Percentiles rank a stretch among this genome's conserved stretches.
These are phyloP conservation scores for Chaetomiaceae sp. DNA, from an alignment of 2,329 filamentous ascomycete species.

Conservation along the genomic window DNA sequence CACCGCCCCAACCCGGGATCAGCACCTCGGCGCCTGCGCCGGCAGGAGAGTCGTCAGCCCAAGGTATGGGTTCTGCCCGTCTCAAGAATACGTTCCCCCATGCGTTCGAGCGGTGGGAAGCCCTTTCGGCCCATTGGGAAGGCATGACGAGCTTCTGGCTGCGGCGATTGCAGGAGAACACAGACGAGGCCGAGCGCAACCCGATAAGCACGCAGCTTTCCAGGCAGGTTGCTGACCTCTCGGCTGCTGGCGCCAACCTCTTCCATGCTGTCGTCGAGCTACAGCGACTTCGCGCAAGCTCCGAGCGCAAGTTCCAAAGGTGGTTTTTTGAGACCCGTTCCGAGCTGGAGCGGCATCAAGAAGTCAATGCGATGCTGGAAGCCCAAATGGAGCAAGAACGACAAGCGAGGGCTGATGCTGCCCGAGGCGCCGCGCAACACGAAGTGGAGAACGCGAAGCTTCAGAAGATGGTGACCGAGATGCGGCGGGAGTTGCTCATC, in stretches of 20 bases:
- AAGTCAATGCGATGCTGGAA: constrained; percentile 78
- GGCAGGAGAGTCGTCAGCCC: constrained; percentile 33
- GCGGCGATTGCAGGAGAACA: constrained; percentile 83
- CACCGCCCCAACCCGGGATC: constrained; percentile 15
- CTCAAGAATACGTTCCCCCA: constrained; percentile 79
- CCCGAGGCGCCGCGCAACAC: constrained; percentile 60
- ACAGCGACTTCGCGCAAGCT: constrained; percentile 87
- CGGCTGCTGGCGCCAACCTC: constrained; percentile 90
- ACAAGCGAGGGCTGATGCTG: constrained; percentile 62
- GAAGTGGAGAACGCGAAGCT: constrained; percentile 65
- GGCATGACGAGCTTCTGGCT: constrained; percentile 98
- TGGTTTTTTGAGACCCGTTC: constrained; percentile 96
- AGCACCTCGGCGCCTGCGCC: constrained; percentile 21
- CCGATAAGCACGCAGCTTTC: constrained; percentile 84
- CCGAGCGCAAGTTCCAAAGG: constrained; percentile 93
- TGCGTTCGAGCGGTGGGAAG: constrained; percentile 97
- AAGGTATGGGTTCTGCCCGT: constrained; percentile 33
- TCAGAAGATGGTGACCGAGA: constrained; percentile 78
- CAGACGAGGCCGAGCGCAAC: constrained; percentile 75
- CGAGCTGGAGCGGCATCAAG: constrained; percentile 80
- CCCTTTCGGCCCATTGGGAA: constrained; percentile 95
- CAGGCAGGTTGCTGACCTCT: constrained; percentile 93
- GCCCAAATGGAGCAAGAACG: constrained; percentile 70
- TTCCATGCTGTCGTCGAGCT: constrained; percentile 97
- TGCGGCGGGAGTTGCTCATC: constrained; percentile 88